phyloP scores from a whole-genome alignment of 768 basidiomycete species.

The Mycena floridula region DNA sequence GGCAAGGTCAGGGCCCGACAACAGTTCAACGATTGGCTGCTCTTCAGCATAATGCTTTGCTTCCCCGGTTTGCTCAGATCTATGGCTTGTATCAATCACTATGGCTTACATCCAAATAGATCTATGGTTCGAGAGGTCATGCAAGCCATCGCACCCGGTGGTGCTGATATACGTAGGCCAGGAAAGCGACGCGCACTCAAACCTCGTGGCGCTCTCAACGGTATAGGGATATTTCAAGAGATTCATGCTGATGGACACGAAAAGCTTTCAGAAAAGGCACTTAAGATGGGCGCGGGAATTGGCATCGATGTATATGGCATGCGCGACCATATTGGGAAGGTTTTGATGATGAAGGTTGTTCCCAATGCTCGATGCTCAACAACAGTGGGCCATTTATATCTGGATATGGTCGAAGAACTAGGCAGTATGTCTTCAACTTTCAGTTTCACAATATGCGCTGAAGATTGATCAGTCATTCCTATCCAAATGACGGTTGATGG shows the following conservation, averaged over 20 bases:
- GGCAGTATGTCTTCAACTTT: not conserved
- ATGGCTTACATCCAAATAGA: too few relatives aligned
- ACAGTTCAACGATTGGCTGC: not conserved
- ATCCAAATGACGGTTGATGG: constrained; percentile 6
- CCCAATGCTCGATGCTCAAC: not conserved
- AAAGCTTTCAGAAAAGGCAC: constrained; percentile 5
- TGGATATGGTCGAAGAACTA: not conserved
- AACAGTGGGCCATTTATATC: not conserved
- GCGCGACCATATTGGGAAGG: constrained; percentile 1
- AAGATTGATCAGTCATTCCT: constrained; percentile 1
- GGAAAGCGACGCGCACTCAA: not conserved
- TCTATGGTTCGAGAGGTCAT: not conserved
- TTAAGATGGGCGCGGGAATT: constrained; percentile 3
- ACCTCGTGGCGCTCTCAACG: constrained; percentile 1
- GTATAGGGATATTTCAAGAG: constrained; percentile 4
- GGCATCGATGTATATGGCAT: constrained; percentile 9
- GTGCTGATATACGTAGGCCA: not conserved
- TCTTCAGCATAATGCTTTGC: not conserved
- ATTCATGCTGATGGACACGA: constrained; percentile 6
- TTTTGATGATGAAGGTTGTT: not conserved
- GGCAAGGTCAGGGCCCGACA: not conserved
- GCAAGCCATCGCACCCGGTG: not conserved
- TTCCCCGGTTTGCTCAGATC: not conserved
- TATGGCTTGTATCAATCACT: too few relatives aligned
- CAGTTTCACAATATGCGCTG: not conserved